Conservation (phyloP, 495 filamentous ascomycete genomes). For the Aspergillus avenaceus region DNA sequence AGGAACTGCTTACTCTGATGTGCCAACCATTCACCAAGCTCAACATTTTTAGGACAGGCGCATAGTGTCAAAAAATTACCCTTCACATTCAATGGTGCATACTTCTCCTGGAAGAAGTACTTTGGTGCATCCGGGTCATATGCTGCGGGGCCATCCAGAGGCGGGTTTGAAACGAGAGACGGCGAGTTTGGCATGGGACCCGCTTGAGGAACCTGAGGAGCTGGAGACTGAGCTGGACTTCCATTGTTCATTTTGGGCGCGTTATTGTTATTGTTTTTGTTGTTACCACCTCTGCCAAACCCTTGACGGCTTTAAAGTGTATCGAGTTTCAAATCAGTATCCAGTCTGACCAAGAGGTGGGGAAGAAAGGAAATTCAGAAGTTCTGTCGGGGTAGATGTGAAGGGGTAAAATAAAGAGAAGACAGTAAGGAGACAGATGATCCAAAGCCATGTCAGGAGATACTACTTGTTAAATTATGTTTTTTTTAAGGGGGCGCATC, state of each 20-base stretch:
- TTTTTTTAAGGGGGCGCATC: conserved; percentile 19
- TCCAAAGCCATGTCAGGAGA: background rate
- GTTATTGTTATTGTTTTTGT: conserved; percentile 47
- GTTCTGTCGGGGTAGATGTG: conserved; percentile 2
- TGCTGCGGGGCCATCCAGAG: conserved; percentile 44
- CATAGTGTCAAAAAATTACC: conserved; percentile 95
- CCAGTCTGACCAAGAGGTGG: conserved; percentile 36
- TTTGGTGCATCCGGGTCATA: conserved; percentile 56
- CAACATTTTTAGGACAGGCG: conserved; percentile 81
- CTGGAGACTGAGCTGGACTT: conserved; percentile 43
- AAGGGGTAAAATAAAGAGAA: conserved; percentile 1
- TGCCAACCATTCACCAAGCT: conserved; percentile 89
- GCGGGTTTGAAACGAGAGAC: conserved; percentile 48
- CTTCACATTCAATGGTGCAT: conserved; percentile 83
- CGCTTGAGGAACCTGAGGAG: conserved; percentile 42
- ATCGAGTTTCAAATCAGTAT: conserved; percentile 19
- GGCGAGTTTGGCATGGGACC: conserved; percentile 55
- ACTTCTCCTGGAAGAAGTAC: conserved; percentile 74
- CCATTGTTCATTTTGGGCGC: conserved; percentile 44
- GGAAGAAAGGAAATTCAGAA: background rate
- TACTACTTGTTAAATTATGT: too few species aligned
- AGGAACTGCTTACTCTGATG: conserved; percentile 81
- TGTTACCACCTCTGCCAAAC: conserved; percentile 49
- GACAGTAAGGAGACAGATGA: background rate
- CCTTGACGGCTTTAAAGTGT: conserved; percentile 42